A percentile compares a stretch with the other conserved stretches of the same genome.
phyloP scores from a whole-genome alignment of 192 early-diverging fungal genomes.

The Mortierella alpina region DNA sequence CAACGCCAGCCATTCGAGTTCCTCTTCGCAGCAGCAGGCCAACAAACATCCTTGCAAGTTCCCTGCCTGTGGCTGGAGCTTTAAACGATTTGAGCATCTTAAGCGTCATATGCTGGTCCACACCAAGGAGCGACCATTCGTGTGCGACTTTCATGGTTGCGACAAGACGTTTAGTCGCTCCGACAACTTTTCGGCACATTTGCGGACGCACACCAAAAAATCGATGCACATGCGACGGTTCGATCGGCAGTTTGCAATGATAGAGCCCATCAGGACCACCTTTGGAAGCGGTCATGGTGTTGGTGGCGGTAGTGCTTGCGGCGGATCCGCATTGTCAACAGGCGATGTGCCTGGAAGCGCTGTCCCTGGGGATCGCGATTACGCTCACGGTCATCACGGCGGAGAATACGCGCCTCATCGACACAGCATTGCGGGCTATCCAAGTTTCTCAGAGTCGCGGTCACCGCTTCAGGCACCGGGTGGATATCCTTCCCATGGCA shows the following conservation, averaged over 20 bases:
- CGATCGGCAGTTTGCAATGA: constrained; percentile 25
- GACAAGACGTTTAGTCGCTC: constrained; percentile 84
- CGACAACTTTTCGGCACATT: constrained; percentile 81
- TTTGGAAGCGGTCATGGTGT: constrained; percentile 7
- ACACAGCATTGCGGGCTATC: constrained; percentile 44
- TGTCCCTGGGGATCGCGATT: background rate
- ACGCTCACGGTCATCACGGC: no score
- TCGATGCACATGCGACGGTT: constrained; percentile 30
- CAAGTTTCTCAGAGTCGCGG: constrained; percentile 12
- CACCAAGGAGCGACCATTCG: constrained; percentile 77
- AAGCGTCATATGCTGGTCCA: constrained; percentile 85
- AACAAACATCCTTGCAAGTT: constrained; percentile 56
- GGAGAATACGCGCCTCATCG: constrained; percentile 21
- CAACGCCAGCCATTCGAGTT: constrained; percentile 34
- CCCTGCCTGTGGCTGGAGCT: constrained; percentile 63
- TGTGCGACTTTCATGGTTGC: constrained; percentile 76
- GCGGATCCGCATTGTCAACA: no score
- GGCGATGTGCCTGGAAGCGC: background rate
- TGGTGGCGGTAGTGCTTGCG: background rate
- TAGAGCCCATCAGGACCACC: constrained; percentile 30
- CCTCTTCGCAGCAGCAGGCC: constrained; percentile 7
- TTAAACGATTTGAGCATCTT: constrained; percentile 85
- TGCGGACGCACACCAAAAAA: constrained; percentile 69
- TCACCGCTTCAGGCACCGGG: constrained; percentile 2
- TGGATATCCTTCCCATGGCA: constrained; percentile 7